phyloP scores from a whole-genome alignment of 1,284 basidiomycete genomes.

The Ceratorhiza oryzae-sativae region DNA sequence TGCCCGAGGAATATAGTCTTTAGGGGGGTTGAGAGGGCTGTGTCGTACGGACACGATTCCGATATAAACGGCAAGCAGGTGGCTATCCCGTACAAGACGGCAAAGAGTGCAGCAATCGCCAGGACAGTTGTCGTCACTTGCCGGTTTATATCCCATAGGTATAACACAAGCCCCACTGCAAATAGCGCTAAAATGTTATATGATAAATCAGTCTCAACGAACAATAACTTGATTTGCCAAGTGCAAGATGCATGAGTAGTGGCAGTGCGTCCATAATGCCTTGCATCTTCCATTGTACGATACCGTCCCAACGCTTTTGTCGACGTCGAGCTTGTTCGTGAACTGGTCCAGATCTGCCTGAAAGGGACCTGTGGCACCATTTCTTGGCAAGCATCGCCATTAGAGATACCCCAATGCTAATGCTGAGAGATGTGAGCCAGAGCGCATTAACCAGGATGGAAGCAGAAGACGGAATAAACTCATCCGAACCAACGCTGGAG shows the following conservation, averaged over 20 bases:
- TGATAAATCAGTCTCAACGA: neutral
- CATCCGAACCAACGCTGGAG: too few relatives aligned
- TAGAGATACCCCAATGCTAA: constrained; percentile 6
- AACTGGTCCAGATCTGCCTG: neutral
- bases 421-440: neutral
- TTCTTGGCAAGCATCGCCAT: constrained; percentile 25
- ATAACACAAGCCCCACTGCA: neutral
- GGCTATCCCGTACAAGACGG: neutral
- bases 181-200: neutral
- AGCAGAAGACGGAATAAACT: neutral
- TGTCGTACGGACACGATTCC: neutral
- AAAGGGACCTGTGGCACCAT: constrained; percentile 7
- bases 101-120: neutral
- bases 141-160: constrained; percentile 8
- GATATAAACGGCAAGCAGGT: neutral
- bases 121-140: neutral
- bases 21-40: neutral
- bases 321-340: neutral
- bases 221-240: neutral
- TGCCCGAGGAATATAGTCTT: too few relatives aligned
- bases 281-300: neutral
- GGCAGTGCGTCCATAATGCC: neutral
- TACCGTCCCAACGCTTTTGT: neutral
- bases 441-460: neutral
- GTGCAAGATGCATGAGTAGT: neutral